Evolutionary conservation across 2,329 filamentous ascomycete genomes (phyloP).

Genomic region (Pseudocercospora macadamiae): DNA sequence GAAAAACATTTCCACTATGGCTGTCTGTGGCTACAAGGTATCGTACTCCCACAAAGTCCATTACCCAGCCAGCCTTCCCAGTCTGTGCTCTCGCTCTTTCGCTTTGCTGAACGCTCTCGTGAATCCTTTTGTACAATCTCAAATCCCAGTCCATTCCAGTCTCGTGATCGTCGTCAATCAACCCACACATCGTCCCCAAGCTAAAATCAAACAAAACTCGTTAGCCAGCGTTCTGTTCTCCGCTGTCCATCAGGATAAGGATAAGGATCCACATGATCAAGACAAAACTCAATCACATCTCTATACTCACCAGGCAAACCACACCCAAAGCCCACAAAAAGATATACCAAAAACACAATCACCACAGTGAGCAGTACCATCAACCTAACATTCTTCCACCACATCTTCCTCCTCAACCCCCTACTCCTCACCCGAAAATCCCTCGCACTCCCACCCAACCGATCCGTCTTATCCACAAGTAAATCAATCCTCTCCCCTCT

Average conservation of each 20-base stretch:
- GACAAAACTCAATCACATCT: background rate
- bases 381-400: conserved; percentile 99
- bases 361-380: conserved; percentile 80
- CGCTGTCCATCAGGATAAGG: background rate
- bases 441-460: conserved; percentile 80
- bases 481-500: conserved; percentile 90
- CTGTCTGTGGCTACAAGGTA: too few relatives aligned
- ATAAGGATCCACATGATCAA: background rate
- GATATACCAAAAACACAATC: conserved; percentile 70
- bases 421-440: conserved; percentile 89
- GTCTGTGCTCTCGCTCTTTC: background rate
- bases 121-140: background rate
- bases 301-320: conserved; percentile 62
- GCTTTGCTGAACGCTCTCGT: background rate
- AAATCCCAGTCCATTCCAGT: background rate
- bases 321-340: conserved; percentile 73
- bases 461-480: conserved; percentile 94
- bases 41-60: background rate
- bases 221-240: conserved; percentile 8
- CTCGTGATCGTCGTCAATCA: background rate
- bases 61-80: background rate
- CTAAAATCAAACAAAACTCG: background rate
- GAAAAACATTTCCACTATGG: too few relatives aligned
- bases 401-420: conserved; percentile 90
- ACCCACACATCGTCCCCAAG: background rate